Conservation (phyloP, 106 monocot species). For the Chionographis japonica region DNA sequence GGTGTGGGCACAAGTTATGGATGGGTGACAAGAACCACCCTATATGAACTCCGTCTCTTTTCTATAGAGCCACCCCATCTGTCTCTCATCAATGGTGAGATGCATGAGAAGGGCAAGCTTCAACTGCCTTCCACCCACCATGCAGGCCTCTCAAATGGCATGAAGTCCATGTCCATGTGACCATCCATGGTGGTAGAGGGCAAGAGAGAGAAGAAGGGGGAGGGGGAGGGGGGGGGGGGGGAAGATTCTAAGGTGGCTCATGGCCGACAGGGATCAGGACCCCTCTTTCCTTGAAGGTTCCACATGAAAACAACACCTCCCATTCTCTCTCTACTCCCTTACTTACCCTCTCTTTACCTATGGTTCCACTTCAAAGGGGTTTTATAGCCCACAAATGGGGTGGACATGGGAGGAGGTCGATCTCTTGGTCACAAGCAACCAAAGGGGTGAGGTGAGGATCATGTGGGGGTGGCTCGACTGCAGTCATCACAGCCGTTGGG, state of each 20-base stretch:
- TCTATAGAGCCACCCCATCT: no score
- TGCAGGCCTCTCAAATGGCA: conserved; percentile 1
- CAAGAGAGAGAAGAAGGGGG: background rate
- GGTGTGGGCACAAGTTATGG: background rate
- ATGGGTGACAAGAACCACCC: background rate
- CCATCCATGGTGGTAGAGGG: background rate
- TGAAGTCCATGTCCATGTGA: conserved; percentile 19
- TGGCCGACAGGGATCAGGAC: conserved; percentile 9
- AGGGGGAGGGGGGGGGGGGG: background rate
- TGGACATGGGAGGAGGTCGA: no score
- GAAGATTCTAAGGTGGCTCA: background rate
- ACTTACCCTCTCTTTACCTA: no score
- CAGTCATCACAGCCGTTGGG: no score
- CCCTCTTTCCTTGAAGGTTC: conserved; percentile 18
- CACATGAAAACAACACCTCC: background rate
- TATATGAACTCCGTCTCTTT: no score
- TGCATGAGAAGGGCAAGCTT: background rate
- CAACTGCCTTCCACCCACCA: conserved; percentile 4
- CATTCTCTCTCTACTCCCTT: no score
- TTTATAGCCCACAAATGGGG: no score
- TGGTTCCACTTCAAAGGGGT: no score
- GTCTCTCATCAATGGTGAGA: no score
- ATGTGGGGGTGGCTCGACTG: no score
- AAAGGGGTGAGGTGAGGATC: no score
- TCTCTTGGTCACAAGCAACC: no score